phyloP scores from a whole-genome alignment of 2,329 filamentous ascomycete genomes.

The Knoxdaviesia proteae region DNA sequence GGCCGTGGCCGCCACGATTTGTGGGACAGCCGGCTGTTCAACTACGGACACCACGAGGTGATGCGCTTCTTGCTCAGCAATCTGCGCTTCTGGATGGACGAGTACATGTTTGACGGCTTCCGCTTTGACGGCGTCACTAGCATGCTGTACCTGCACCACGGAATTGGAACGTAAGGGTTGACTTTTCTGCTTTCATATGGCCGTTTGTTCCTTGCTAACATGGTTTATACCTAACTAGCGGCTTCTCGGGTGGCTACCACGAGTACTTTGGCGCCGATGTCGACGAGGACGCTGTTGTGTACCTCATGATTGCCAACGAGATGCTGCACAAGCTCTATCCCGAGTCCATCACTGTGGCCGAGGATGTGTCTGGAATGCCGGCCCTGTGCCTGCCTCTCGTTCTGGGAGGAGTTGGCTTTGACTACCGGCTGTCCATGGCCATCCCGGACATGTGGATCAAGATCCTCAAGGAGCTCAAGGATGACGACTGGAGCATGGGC shows the following conservation, averaged over 20 bases:
- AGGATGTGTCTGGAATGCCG: slow-evolving; percentile 97
- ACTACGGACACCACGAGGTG: slow-evolving; percentile 89
- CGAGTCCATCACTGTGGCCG: slow-evolving; percentile 72
- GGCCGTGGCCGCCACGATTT: slow-evolving; percentile 69
- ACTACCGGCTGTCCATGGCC: slow-evolving; percentile 94
- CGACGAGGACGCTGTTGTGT: slow-evolving; percentile 84
- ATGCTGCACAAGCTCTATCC: slow-evolving; percentile 85
- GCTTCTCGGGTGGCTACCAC: slow-evolving; percentile 93
- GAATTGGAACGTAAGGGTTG: slow-evolving; percentile 69
- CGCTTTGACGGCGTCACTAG: slow-evolving; percentile 95
- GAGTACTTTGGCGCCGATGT: slow-evolving; percentile 86
- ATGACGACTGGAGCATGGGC: slow-evolving; percentile 80
- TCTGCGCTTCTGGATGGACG: slow-evolving; percentile 96
- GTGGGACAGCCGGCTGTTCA: slow-evolving; percentile 94
- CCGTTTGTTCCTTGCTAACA: not conserved
- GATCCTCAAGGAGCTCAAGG: slow-evolving; percentile 79
- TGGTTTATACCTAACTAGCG: slow-evolving; percentile 25
- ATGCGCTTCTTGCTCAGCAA: slow-evolving; percentile 92
- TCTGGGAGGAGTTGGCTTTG: slow-evolving; percentile 83
- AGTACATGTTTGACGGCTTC: slow-evolving; percentile 93
- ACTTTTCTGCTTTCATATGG: not conserved
- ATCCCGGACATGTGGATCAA: slow-evolving; percentile 99
- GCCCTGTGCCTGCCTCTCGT: slow-evolving; percentile 75
- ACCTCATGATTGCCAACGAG: slow-evolving; percentile 92
- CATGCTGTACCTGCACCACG: slow-evolving; percentile 92